phyloP scores from a whole-genome alignment of 371 early-diverging fungal species.

The Mucor mucedo region DNA sequence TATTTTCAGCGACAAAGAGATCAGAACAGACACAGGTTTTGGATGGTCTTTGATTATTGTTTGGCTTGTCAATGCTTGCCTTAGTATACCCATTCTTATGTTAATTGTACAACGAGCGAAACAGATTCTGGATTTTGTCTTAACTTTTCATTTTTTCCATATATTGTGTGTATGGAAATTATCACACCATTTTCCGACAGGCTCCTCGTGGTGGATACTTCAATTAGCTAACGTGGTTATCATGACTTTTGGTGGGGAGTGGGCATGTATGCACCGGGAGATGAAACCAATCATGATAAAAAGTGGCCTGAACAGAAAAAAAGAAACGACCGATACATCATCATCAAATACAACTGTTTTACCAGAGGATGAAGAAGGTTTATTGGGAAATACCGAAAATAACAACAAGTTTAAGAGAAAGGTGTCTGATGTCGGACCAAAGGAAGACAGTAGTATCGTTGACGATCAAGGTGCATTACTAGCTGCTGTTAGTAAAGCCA shows the following conservation, averaged over 20 bases:
- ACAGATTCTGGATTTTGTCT: conserved; percentile 81
- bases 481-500: conserved; percentile 44
- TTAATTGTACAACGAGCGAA: conserved; percentile 80
- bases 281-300: conserved; percentile 79
- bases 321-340: conserved; percentile 1
- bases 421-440: conserved; percentile 22
- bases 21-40: conserved; percentile 71
- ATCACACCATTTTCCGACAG: conserved; percentile 62
- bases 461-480: conserved; percentile 38
- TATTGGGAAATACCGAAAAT: conserved; percentile 2
- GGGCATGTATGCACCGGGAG: conserved; percentile 82
- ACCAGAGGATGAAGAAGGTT: conserved; percentile 5
- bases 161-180: conserved; percentile 65
- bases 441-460: conserved; percentile 3
- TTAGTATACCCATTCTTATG: conserved; percentile 58
- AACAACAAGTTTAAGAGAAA: conserved; percentile 21
- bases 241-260: conserved; percentile 81
- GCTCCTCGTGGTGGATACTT: conserved; percentile 75
- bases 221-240: conserved; percentile 57
- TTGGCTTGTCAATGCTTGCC: conserved; percentile 64
- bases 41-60: conserved; percentile 78
- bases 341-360: background rate
- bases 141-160: conserved; percentile 78
- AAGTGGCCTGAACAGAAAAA: conserved; percentile 24
- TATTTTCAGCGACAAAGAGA: conserved; percentile 64